These are phyloP conservation scores for Parastagonospora avenae DNA, from an alignment of 2,329 filamentous ascomycete species.

Conservation along the genomic window DNA sequence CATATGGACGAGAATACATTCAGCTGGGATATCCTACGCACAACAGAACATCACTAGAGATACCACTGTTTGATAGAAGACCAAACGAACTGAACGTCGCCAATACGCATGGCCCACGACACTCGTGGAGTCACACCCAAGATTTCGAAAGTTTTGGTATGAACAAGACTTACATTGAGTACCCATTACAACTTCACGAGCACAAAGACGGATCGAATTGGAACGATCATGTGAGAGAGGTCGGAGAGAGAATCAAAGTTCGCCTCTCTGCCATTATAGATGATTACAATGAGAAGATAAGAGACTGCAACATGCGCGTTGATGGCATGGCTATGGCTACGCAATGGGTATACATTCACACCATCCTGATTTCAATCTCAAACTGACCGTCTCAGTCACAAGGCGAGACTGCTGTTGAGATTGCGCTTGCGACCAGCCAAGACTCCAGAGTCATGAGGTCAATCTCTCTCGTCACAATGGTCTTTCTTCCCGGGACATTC, in stretches of 20 bases:
- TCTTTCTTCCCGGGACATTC: slow-evolving; percentile 30
- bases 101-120: too few species aligned
- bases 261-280: slow-evolving; percentile 15
- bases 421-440: slow-evolving; percentile 19
- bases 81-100: too few species aligned
- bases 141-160: too few species aligned
- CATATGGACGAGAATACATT: too few species aligned
- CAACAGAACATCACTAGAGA: too few species aligned
- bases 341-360: slow-evolving; percentile 19
- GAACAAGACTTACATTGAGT: too few species aligned
- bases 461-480: slow-evolving; percentile 28
- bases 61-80: too few species aligned
- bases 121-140: too few species aligned
- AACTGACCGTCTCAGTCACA: slow-evolving; percentile 14
- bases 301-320: slow-evolving; percentile 26
- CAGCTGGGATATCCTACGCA: too few species aligned
- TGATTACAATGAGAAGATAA: slow-evolving; percentile 28
- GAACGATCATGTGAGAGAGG: neutral
- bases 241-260: slow-evolving; percentile 13
- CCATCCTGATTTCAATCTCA: neutral
- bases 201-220: neutral
- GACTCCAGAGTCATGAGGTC: slow-evolving; percentile 27
- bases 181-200: too few species aligned
- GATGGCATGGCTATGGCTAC: slow-evolving; percentile 33
- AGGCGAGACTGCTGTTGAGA: slow-evolving; percentile 24